Percentiles rank a stretch among this genome's conserved stretches.
Conservation (phyloP, 148 eudicot species). For the Pouteria glomerata region DNA sequence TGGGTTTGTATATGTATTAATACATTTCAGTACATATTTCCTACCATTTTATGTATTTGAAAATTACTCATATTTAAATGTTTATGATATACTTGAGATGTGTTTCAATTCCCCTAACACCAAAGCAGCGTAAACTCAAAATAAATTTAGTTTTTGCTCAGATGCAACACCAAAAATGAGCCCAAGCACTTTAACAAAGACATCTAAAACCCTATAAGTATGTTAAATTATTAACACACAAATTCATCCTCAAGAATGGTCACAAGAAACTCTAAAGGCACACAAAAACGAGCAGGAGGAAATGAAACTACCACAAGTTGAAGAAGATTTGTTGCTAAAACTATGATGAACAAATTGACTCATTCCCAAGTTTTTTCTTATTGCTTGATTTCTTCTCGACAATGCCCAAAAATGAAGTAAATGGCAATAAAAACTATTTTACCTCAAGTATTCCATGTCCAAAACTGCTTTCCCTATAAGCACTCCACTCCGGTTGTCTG, state of each 20-base stretch:
- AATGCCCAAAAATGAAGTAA: not conserved
- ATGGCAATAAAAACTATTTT: not conserved
- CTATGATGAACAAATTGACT: not conserved
- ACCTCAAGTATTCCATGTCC: constrained; percentile 96
- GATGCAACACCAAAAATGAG: too few species aligned
- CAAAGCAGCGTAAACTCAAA: not conserved
- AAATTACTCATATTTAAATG: not conserved
- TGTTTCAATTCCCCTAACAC: not conserved
- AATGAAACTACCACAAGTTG: not conserved
- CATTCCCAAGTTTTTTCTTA: not conserved
- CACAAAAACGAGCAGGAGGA: not conserved
- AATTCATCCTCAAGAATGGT: not conserved
- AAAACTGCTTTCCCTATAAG: constrained; percentile 90
- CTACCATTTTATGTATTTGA: not conserved
- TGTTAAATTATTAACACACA: not conserved
- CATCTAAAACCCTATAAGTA: not conserved
- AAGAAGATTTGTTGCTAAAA: not conserved
- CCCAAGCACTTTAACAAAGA: not conserved
- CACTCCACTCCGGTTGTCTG: constrained; percentile 91
- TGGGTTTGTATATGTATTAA: not conserved
- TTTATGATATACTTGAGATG: not conserved
- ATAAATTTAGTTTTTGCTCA: too few species aligned
- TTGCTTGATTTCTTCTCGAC: not conserved
- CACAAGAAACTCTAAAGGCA: not conserved
- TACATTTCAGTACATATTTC: not conserved